Percentiles rank a stretch among this genome's conserved stretches.
Conservation (phyloP, 1,139 yeast genomes). For the Eremothecium cymbalariae region DNA sequence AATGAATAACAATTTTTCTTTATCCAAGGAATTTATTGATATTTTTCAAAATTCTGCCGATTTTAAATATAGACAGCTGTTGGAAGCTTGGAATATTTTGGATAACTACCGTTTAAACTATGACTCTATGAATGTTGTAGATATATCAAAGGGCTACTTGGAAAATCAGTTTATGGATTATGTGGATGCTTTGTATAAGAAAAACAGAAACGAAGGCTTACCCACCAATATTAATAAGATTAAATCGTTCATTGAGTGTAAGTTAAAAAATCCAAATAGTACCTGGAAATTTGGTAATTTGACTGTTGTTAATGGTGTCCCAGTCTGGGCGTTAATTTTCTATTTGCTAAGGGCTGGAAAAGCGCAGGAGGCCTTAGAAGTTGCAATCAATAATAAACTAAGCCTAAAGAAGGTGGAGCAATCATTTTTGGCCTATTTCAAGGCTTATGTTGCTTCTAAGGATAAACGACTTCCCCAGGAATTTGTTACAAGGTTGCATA, state of each 20-base stretch:
- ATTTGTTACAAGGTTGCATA: constrained; percentile 59
- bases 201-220: constrained; percentile 53
- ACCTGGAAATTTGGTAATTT: constrained; percentile 45
- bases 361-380: constrained; percentile 64
- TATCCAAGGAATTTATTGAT: constrained; percentile 32
- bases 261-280: constrained; percentile 39
- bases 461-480: constrained; percentile 54
- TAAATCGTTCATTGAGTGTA: constrained; percentile 51
- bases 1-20: constrained; percentile 33
- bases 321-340: constrained; percentile 87
- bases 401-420: constrained; percentile 76
- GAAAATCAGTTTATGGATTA: constrained; percentile 72
- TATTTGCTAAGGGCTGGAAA: constrained; percentile 81
- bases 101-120: constrained; percentile 20
- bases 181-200: constrained; percentile 63
- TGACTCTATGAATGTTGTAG: constrained; percentile 36
- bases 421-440: constrained; percentile 72
- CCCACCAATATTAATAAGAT: constrained; percentile 69
- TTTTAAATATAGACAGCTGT: constrained; percentile 52
- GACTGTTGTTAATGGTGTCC: constrained; percentile 67
- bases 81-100: constrained; percentile 57
- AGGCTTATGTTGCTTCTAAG: constrained; percentile 56
- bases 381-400: constrained; percentile 44
- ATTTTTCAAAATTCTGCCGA: constrained; percentile 36
- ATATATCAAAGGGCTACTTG: constrained; percentile 52